Percentiles rank a stretch among this genome's conserved stretches.
These are phyloP conservation scores for Ascochyta lentis DNA, from an alignment of 2,329 filamentous ascomycete genomes.

Conservation along the genomic window DNA sequence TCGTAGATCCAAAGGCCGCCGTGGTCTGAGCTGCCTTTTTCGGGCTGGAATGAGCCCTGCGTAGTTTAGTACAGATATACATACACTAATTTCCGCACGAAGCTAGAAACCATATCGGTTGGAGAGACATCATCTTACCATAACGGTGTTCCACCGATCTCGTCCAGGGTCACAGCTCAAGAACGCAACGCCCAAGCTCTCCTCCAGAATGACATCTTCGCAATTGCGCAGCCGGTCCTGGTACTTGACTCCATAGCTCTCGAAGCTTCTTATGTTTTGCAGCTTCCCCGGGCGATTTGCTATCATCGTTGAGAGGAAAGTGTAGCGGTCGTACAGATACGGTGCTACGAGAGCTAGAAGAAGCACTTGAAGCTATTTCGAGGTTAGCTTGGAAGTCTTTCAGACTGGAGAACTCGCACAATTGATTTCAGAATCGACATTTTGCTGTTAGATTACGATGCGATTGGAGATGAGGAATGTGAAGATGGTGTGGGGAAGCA, in stretches of 20 bases:
- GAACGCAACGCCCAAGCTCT: conserved; percentile 44
- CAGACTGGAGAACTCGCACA: neutral
- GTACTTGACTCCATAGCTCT: conserved; percentile 43
- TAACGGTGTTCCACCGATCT: conserved; percentile 56
- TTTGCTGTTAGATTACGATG: neutral
- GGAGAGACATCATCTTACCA: conserved; percentile 39
- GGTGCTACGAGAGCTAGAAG: conserved; percentile 26
- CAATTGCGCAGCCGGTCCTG: conserved; percentile 50
- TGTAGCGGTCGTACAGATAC: conserved; percentile 39
- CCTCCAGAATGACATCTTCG: conserved; percentile 52
- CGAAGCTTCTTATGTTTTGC: conserved; percentile 30
- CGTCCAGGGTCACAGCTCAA: conserved; percentile 53
- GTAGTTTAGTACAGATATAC: neutral
- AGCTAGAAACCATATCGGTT: neutral
- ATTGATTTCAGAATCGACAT: conserved; percentile 2
- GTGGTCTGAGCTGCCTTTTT: conserved; percentile 19
- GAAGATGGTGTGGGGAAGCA: neutral
- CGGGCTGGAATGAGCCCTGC: conserved; percentile 40
- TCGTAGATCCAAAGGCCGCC: conserved; percentile 51
- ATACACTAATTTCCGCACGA: neutral
- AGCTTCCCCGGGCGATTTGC: conserved; percentile 32
- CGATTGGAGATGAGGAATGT: neutral
- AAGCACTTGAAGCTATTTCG: conserved; percentile 9
- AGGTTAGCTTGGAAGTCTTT: neutral
- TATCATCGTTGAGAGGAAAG: conserved; percentile 23